Percentiles rank a stretch among this genome's conserved stretches.
phyloP scores from a whole-genome alignment of 2,329 filamentous ascomycete genomes.

The Fusarium kyushuense region DNA sequence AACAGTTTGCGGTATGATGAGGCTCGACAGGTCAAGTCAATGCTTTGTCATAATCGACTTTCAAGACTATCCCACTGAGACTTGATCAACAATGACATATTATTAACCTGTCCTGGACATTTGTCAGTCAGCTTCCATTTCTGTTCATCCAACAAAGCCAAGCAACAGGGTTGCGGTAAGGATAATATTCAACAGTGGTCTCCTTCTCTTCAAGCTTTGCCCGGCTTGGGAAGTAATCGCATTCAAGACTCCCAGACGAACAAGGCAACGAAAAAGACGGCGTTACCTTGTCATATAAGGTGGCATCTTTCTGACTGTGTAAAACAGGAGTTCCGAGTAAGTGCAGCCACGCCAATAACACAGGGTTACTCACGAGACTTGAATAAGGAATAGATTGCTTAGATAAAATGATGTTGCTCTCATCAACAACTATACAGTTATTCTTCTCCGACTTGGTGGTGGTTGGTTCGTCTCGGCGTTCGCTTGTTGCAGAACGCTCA shows the following conservation, averaged over 20 bases:
- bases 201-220: slow-evolving; percentile 8
- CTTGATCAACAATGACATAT: background rate
- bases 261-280: slow-evolving; percentile 6
- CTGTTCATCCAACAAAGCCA: slow-evolving; percentile 26
- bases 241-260: background rate
- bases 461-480: slow-evolving; percentile 25
- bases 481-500: slow-evolving; percentile 6
- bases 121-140: slow-evolving; percentile 23
- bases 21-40: background rate
- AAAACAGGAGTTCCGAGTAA: background rate
- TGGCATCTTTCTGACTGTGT: slow-evolving; percentile 12
- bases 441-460: slow-evolving; percentile 29
- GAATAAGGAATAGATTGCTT: background rate
- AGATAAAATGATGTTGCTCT: slow-evolving; percentile 1
- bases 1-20: background rate
- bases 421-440: slow-evolving; percentile 14
- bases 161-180: slow-evolving; percentile 33
- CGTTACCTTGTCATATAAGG: slow-evolving; percentile 9
- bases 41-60: background rate
- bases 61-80: background rate
- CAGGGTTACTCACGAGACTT: slow-evolving; percentile 8
- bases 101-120: background rate
- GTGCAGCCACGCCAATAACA: slow-evolving; percentile 3
- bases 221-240: background rate
- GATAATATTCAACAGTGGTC: slow-evolving; percentile 2